phyloP scores from a whole-genome alignment of 1,284 basidiomycete species.

The Malassezia cuniculi region DNA sequence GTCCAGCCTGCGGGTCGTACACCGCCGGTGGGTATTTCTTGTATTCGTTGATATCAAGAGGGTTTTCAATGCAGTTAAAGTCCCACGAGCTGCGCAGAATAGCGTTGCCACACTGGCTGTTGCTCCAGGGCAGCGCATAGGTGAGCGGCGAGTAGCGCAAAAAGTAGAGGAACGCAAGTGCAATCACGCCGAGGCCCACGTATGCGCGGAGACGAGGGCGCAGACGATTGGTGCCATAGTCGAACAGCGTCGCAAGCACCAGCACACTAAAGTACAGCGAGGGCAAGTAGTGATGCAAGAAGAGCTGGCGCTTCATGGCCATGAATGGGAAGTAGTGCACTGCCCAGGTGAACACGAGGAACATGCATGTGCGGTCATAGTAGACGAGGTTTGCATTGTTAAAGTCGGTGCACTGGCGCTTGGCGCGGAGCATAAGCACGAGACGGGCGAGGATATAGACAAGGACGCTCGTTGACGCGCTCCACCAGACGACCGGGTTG shows the following conservation, averaged over 20 bases:
- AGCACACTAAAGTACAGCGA: slow-evolving; percentile 88
- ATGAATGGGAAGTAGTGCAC: slow-evolving; percentile 92
- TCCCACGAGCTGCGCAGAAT: slow-evolving; percentile 90
- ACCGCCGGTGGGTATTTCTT: slow-evolving; percentile 21
- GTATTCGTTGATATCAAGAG: slow-evolving; percentile 20
- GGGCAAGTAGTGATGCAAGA: slow-evolving; percentile 92
- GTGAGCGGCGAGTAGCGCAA: slow-evolving; percentile 66
- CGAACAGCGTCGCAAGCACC: slow-evolving; percentile 65
- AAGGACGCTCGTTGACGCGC: slow-evolving; percentile 60
- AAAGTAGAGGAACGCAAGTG: slow-evolving; percentile 67
- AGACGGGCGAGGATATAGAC: slow-evolving; percentile 60
- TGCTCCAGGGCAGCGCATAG: slow-evolving; percentile 82
- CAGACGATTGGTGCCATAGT: slow-evolving; percentile 66
- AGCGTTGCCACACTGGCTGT: slow-evolving; percentile 59
- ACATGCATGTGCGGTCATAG: slow-evolving; percentile 79
- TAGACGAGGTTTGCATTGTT: slow-evolving; percentile 76
- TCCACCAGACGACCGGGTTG: slow-evolving; percentile 85
- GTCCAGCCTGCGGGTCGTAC: slow-evolving; percentile 3
- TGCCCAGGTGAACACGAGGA: slow-evolving; percentile 85
- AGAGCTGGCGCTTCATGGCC: slow-evolving; percentile 87
- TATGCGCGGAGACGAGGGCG: slow-evolving; percentile 65
- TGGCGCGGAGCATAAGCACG: slow-evolving; percentile 69
- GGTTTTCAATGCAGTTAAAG: slow-evolving; percentile 62
- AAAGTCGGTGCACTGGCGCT: slow-evolving; percentile 81
- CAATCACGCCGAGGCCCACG: slow-evolving; percentile 59